These are phyloP conservation scores for Penicillium mononematosum DNA, from an alignment of 495 filamentous ascomycete species.

Conservation along the genomic window DNA sequence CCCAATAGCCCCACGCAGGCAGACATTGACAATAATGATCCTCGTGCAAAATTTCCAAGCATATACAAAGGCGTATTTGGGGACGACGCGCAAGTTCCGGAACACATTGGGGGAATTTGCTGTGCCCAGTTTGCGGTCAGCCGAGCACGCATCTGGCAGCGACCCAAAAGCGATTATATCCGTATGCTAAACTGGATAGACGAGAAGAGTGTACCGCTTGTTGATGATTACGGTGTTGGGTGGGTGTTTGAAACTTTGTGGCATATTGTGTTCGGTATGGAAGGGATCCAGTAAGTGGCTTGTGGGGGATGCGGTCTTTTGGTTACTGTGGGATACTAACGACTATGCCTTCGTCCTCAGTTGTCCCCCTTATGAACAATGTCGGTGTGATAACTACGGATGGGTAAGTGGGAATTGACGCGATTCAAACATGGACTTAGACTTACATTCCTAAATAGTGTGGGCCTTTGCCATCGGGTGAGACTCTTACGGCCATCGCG, in stretches of 20 bases:
- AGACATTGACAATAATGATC: constrained; percentile 39
- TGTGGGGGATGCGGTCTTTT: neutral
- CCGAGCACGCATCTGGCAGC: constrained; percentile 39
- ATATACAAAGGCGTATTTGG: constrained; percentile 38
- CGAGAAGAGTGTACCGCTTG: constrained; percentile 26
- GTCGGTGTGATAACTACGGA: constrained; percentile 44
- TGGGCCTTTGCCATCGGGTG: neutral
- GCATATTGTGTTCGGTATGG: constrained; percentile 45
- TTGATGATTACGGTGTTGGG: constrained; percentile 41
- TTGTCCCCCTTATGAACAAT: constrained; percentile 43
- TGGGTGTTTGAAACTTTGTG: constrained; percentile 46
- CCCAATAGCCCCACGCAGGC: constrained; percentile 31
- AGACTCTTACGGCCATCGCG: neutral
- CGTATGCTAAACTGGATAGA: constrained; percentile 45
- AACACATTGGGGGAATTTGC: constrained; percentile 44
- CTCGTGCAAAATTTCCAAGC: constrained; percentile 35
- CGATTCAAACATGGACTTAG: neutral
- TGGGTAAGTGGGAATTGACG: constrained; percentile 21
- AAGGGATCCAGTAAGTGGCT: constrained; percentile 36
- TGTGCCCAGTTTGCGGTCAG: constrained; percentile 52
- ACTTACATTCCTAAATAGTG: neutral
- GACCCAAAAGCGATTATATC: constrained; percentile 42
- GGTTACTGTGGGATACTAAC: neutral
- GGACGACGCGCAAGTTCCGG: constrained; percentile 31
- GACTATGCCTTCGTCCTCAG: constrained; percentile 11